Conservation (phyloP, 2,329 filamentous ascomycete species). For the Botrytis elliptica region DNA sequence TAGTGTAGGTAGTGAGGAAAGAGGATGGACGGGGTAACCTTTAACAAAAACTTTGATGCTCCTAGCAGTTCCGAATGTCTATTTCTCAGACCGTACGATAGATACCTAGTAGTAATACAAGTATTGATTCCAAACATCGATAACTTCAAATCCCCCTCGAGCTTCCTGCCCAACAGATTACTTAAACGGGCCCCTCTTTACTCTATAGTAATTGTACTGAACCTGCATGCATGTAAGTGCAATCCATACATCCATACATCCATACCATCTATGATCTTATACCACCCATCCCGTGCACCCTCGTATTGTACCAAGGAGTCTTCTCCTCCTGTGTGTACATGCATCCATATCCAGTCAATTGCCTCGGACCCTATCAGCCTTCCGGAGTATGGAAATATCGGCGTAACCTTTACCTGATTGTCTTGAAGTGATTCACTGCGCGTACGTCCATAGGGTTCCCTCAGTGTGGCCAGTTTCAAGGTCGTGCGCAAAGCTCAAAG, state of each 20-base stretch:
- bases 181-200: slow-evolving; percentile 13
- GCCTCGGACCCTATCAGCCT: slow-evolving; percentile 13
- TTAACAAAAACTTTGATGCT: neutral
- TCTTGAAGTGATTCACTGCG: neutral
- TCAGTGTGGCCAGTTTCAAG: slow-evolving; percentile 7
- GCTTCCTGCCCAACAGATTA: slow-evolving; percentile 13
- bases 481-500: slow-evolving; percentile 1
- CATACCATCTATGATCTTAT: neutral
- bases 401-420: slow-evolving; percentile 16
- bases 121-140: neutral
- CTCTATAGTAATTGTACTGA: neutral
- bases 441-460: slow-evolving; percentile 2
- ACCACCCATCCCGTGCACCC: neutral
- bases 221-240: slow-evolving; percentile 20
- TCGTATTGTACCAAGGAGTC: slow-evolving; percentile 2
- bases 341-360: slow-evolving; percentile 2
- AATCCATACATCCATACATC: neutral
- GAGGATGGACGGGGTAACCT: neutral
- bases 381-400: slow-evolving; percentile 14
- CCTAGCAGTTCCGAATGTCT: neutral
- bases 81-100: neutral
- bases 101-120: neutral
- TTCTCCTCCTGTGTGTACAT: neutral
- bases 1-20: neutral
- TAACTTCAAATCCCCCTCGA: neutral